phyloP scores from a whole-genome alignment of 1,284 basidiomycete species.

The Somion occarium region DNA sequence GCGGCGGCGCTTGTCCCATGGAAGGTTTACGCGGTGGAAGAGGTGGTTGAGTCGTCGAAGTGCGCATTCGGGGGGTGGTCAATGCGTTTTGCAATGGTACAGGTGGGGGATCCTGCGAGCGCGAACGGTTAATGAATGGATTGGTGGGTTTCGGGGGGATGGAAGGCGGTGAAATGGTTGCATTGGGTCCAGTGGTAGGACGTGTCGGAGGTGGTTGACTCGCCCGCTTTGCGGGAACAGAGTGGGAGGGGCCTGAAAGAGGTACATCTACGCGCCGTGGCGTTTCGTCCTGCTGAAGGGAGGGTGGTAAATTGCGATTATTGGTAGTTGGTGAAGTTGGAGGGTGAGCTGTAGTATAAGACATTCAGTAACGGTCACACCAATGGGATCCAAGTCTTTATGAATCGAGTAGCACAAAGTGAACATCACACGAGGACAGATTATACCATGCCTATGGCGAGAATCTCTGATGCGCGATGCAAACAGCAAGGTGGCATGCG shows the following conservation, averaged over 20 bases:
- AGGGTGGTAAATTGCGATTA: neutral
- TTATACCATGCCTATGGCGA: no score
- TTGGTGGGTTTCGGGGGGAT: conserved; percentile 29
- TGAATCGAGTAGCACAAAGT: neutral
- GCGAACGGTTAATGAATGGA: conserved; percentile 31
- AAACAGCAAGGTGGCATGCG: no score
- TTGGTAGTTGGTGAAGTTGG: neutral
- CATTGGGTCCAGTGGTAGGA: conserved; percentile 1
- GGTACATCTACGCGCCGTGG: neutral
- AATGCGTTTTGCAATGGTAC: neutral
- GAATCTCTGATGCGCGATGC: no score
- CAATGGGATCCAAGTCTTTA: neutral
- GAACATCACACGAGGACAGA: neutral
- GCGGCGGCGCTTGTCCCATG: conserved; percentile 16
- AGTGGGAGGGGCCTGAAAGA: neutral
- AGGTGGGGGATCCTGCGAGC: conserved; percentile 14
- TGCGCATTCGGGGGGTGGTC: neutral
- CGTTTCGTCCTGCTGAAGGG: no score
- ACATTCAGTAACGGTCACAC: neutral
- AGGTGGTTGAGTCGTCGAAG: conserved; percentile 14
- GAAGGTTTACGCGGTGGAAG: conserved; percentile 27
- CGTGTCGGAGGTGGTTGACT: conserved; percentile 6
- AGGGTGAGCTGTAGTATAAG: neutral
- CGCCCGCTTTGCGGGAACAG: neutral
- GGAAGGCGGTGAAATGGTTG: conserved; percentile 13